A percentile compares a stretch with the other conserved stretches of the same genome.
These are phyloP conservation scores for Allium fistulosum DNA, from an alignment of 106 monocot genomes.

Conservation along the genomic window DNA sequence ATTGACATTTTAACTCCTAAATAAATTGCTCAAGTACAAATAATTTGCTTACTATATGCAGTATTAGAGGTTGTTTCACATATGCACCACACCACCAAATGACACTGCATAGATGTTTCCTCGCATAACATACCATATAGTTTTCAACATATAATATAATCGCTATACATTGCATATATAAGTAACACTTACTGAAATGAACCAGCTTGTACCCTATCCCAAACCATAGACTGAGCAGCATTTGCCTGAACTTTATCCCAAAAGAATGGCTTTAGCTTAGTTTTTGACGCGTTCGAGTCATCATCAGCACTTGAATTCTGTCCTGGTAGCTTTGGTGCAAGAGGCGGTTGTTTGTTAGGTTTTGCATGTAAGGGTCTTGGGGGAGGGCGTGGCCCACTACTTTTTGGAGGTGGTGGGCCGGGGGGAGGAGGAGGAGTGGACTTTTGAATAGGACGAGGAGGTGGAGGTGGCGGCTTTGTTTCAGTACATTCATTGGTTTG, in stretches of 20 bases:
- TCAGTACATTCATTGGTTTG: neutral
- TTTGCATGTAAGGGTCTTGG: neutral
- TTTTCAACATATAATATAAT: no score
- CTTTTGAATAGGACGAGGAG: slow-evolving; percentile 13
- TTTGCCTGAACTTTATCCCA: slow-evolving; percentile 65
- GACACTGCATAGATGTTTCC: no score
- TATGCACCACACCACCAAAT: no score
- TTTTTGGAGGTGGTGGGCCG: slow-evolving; percentile 10
- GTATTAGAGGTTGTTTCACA: no score
- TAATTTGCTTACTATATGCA: no score
- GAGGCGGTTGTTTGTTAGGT: slow-evolving; percentile 9
- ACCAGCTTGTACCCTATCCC: slow-evolving; percentile 56
- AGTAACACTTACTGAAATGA: slow-evolving; percentile 62
- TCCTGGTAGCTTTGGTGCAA: slow-evolving; percentile 10
- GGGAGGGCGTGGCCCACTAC: slow-evolving; percentile 5
- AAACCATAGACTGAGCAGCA: slow-evolving; percentile 67
- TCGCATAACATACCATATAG: no score
- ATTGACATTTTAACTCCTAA: neutral
- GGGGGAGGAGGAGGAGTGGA: slow-evolving; percentile 7
- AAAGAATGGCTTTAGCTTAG: slow-evolving; percentile 72
- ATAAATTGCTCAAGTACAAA: no score
- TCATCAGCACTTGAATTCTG: neutral
- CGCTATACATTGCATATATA: no score
- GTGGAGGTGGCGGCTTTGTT: slow-evolving; percentile 16
- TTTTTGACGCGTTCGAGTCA: slow-evolving; percentile 16